These are phyloP conservation scores for Quercus mongolica DNA, from an alignment of 306 rosid species.

Conservation along the genomic window DNA sequence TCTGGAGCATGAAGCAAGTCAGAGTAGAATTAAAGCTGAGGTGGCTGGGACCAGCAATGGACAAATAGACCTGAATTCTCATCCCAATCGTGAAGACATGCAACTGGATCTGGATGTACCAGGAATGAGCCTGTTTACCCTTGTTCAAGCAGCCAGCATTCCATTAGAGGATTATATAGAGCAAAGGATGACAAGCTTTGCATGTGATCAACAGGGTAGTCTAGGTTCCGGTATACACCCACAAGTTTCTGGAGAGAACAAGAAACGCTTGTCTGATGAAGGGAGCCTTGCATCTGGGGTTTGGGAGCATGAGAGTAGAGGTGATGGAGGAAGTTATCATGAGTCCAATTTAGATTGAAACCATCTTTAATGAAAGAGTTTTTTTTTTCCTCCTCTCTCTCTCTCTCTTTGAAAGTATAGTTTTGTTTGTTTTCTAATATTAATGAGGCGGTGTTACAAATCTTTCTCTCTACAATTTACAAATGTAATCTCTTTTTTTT, in stretches of 20 bases:
- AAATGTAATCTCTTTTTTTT: background rate
- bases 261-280: constrained; percentile 42
- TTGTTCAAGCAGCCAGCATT: constrained; percentile 32
- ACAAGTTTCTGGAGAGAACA: constrained; percentile 37
- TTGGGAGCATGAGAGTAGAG: constrained; percentile 48
- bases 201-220: constrained; percentile 31
- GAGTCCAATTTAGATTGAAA: constrained; percentile 45
- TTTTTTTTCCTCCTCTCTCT: background rate
- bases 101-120: constrained; percentile 43
- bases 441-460: background rate
- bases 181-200: constrained; percentile 31
- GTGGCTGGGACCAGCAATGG: constrained; percentile 49
- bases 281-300: constrained; percentile 32
- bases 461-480: background rate
- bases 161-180: constrained; percentile 29
- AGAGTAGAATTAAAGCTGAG: constrained; percentile 32
- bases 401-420: constrained; percentile 12
- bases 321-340: constrained; percentile 17
- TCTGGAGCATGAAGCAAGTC: constrained; percentile 35
- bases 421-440: constrained; percentile 16
- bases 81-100: constrained; percentile 65
- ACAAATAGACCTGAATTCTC: constrained; percentile 73
- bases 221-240: constrained; percentile 29
- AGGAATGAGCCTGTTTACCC: constrained; percentile 38
- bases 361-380: constrained; percentile 18